Evolutionary conservation across 345 rosid species (phyloP).

Genomic region (Gossypium thurberi): DNA sequence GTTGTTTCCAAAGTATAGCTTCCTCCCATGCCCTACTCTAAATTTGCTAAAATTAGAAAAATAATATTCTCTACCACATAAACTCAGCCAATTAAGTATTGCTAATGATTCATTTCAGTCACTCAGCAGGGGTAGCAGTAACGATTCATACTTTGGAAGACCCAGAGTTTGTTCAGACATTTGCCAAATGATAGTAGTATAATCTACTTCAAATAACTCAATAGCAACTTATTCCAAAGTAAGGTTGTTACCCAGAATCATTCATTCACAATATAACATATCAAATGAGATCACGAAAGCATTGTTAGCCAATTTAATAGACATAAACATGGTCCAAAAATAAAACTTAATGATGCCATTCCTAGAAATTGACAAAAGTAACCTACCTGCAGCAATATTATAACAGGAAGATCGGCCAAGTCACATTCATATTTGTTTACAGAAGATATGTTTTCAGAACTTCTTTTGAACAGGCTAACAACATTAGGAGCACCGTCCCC

Average conservation of each 20-base stretch:
- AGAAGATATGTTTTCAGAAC: slow-evolving; percentile 54
- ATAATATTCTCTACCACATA: not conserved
- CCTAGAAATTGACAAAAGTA: not conserved
- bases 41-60: not conserved
- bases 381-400: slow-evolving; percentile 84
- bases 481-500: slow-evolving; percentile 91
- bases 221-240: not conserved
- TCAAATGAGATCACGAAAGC: not conserved
- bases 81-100: not conserved
- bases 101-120: not conserved
- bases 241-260: not conserved
- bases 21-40: not conserved
- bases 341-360: not conserved
- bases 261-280: not conserved
- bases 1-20: not conserved
- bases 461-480: slow-evolving; percentile 59
- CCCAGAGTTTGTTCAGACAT: not conserved
- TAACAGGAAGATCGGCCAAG: slow-evolving; percentile 65
- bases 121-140: not conserved
- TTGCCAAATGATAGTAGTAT: not conserved
- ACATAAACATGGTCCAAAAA: not conserved
- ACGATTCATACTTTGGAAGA: not conserved
- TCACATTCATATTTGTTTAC: slow-evolving; percentile 77
- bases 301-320: not conserved
- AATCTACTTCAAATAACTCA: not conserved